Base-by-base conservation (phyloP, 257 asterid genomes). In the Plantago major region DNA sequence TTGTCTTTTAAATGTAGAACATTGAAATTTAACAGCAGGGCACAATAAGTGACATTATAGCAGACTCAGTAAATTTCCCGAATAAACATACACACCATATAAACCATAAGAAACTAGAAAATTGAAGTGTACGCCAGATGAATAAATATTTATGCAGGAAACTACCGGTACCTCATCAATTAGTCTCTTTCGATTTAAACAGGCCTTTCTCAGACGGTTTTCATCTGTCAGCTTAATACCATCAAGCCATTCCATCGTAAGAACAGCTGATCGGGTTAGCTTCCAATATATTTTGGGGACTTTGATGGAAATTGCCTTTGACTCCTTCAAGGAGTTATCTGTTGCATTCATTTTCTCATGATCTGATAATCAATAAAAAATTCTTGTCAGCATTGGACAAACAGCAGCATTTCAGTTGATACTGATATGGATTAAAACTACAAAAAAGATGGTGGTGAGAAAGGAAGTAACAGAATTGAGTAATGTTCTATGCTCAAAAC, bases 161-260 rank as follows among this genome's bases (percentile, higher is more conserved):
- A 55, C 54, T 74, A 46, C 19, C 26, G 57, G 55, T 78, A 92
- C 99, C 94, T 81, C 94, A 64, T 89, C 91, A 70, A 92, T 81
- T 54, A 92, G 81, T 74, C 87, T 79, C 67, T 81, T 89, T 66
- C 87, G 80, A 75, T 92, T 79, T 74, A 92, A 79, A 76, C 65
- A 28, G 63, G 97, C 99, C 49, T 84, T 82, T 58, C 69, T 74
- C 66, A 92, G 77, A 45, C 97, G 95, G 22, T 42, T 64, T 64
- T 74, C 78, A 82, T 92, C 81, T 4, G 97, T 92, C 58, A 92
- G 94, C 78, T 92, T 89, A 63, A 92, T 89, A 63, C 97, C 97
- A 79, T 92, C 97, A 58, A 89, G 64, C 99, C 99, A 92, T 73
- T 87, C 97, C 99, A 92, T 92, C 6, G 99, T 89, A 58, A 92